These are phyloP conservation scores for Chaetomium cochliodes DNA, from an alignment of 495 filamentous ascomycete species.

Conservation along the genomic window DNA sequence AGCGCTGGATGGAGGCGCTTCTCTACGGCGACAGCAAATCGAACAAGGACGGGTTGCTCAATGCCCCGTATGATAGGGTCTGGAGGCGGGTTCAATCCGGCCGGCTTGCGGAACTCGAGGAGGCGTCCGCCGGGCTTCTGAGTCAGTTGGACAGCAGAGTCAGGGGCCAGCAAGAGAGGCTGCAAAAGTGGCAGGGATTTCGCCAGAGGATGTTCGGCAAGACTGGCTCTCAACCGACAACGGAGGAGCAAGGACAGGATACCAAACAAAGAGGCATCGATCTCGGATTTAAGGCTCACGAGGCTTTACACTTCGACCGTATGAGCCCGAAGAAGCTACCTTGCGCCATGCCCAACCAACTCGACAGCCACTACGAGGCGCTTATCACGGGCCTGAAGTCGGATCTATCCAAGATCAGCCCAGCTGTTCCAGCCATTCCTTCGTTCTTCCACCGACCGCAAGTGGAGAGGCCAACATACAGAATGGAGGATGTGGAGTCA, in stretches of 20 bases:
- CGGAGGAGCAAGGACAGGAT: constrained; percentile 24
- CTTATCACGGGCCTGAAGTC: constrained; percentile 44
- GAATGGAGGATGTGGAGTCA: constrained; percentile 12
- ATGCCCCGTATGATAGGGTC: constrained; percentile 61
- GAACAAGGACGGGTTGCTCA: constrained; percentile 61
- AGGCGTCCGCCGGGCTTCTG: constrained; percentile 49
- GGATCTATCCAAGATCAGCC: constrained; percentile 39
- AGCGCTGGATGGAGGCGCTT: constrained; percentile 65
- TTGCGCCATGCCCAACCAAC: constrained; percentile 17
- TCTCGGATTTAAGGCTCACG: constrained; percentile 52
- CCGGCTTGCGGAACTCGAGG: constrained; percentile 51
- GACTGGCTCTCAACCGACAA: constrained; percentile 26
- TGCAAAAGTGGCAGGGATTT: constrained; percentile 73
- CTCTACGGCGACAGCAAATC: constrained; percentile 62
- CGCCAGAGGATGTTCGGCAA: constrained; percentile 49
- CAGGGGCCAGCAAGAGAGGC: constrained; percentile 57
- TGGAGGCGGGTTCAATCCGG: constrained; percentile 62
- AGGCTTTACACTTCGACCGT: constrained; percentile 36
- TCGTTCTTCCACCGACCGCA: constrained; percentile 33
- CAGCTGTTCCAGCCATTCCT: constrained; percentile 10
- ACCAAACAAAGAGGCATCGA: constrained; percentile 43
- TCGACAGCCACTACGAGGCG: constrained; percentile 45
- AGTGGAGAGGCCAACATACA: constrained; percentile 16
- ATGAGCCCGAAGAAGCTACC: constrained; percentile 34
- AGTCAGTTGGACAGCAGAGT: constrained; percentile 63